These are phyloP conservation scores for Pascua sp. DNA, from an alignment of 1,284 basidiomycete species.

Conservation along the genomic window DNA sequence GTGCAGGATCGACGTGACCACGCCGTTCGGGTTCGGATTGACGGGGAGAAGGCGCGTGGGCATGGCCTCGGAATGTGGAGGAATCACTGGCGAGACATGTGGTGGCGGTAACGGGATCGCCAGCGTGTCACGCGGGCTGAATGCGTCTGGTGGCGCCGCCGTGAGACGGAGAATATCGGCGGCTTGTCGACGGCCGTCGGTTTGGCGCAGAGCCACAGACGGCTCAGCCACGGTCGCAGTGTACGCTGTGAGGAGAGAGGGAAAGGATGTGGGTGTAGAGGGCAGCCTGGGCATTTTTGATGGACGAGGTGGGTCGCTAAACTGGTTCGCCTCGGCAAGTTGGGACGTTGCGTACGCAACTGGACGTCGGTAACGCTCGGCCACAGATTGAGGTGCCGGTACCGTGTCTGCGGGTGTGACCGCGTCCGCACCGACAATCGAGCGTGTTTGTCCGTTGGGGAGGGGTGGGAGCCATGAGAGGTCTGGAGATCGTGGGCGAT, in stretches of 20 bases:
- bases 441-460: conserved; percentile 16
- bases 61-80: conserved; percentile 27
- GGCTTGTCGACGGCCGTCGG: conserved; percentile 32
- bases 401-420: conserved; percentile 1
- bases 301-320: conserved; percentile 22
- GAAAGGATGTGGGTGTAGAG: conserved; percentile 31
- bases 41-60: conserved; percentile 31
- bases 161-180: conserved; percentile 32
- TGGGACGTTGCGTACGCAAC: conserved; percentile 35
- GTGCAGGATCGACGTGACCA: conserved; percentile 32
- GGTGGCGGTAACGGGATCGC: conserved; percentile 24
- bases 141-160: conserved; percentile 34
- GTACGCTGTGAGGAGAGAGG: conserved; percentile 31
- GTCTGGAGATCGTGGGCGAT: conserved; percentile 17
- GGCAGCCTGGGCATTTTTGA: conserved; percentile 10
- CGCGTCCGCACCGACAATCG: neutral
- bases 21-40: conserved; percentile 28
- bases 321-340: conserved; percentile 26
- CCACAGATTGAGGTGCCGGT: conserved; percentile 27
- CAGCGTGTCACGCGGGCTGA: conserved; percentile 32
- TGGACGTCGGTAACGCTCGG: conserved; percentile 34
- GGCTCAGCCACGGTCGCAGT: conserved; percentile 29
- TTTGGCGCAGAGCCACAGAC: conserved; percentile 32
- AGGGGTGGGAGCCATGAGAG: conserved; percentile 39
- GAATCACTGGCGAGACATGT: conserved; percentile 30